phyloP scores from a whole-genome alignment of 202 grass and related monocot genomes.

The Setaria viridis region DNA sequence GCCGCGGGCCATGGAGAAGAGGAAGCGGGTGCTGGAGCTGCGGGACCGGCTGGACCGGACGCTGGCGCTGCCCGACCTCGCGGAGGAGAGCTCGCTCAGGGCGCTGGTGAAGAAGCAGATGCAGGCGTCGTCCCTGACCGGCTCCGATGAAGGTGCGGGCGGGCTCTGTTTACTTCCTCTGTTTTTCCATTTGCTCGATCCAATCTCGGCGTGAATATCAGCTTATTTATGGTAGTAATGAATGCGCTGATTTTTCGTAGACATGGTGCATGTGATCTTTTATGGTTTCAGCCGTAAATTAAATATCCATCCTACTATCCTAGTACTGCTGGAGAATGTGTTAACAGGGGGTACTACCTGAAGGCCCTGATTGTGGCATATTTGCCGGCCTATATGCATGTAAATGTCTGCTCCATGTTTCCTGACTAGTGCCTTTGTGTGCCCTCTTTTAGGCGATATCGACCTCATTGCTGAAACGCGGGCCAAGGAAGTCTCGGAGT shows the following conservation, averaged over 20 bases:
- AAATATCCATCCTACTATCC: neutral
- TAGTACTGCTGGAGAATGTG: neutral
- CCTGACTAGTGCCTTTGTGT: conserved; percentile 5
- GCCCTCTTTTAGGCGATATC: conserved; percentile 58
- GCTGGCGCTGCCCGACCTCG: conserved; percentile 69
- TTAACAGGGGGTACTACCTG: neutral
- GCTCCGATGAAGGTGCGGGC: conserved; percentile 59
- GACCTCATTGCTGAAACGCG: conserved; percentile 65
- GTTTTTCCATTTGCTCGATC: neutral
- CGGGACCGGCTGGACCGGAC: conserved; percentile 75
- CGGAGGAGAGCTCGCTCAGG: conserved; percentile 58
- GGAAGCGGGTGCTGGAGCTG: conserved; percentile 64
- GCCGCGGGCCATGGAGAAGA: conserved; percentile 68
- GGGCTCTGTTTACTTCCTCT: conserved; percentile 16
- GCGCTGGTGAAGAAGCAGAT: conserved; percentile 80
- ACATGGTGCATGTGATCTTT: neutral
- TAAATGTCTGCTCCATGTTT: conserved; percentile 27
- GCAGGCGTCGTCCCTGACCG: conserved; percentile 50
- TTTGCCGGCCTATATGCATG: conserved; percentile 19
- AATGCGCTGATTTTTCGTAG: neutral
- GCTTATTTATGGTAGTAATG: conserved; percentile 19
- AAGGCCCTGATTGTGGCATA: neutral
- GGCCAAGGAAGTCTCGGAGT: conserved; percentile 73
- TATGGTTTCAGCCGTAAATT: neutral
- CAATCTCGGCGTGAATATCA: neutral